Conservation (phyloP, 1,284 basidiomycete species). For the Calocybe gambosa region DNA sequence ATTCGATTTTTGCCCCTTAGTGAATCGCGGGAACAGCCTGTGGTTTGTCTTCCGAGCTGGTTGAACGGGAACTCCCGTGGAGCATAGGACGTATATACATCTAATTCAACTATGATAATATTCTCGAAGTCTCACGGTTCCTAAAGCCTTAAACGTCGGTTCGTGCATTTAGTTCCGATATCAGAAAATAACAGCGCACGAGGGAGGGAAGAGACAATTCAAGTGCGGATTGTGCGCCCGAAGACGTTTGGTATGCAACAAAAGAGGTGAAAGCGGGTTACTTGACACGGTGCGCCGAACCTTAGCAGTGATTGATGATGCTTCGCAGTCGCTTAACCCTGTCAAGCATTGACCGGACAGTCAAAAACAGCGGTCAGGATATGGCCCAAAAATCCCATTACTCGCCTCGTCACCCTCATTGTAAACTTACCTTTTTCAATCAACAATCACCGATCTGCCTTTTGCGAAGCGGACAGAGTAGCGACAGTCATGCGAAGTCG, state of each 20-base stretch:
- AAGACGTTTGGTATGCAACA: neutral
- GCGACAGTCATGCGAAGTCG: neutral
- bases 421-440: neutral
- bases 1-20: neutral
- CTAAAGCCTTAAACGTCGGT: neutral
- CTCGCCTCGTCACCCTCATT: neutral
- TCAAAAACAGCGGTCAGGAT: neutral
- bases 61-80: neutral
- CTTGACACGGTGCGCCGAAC: neutral
- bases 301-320: neutral
- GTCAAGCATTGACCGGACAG: neutral
- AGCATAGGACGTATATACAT: neutral
- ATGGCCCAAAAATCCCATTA: neutral
- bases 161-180: neutral
- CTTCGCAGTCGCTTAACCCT: neutral
- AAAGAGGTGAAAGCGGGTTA: neutral
- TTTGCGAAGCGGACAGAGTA: neutral
- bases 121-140: no score
- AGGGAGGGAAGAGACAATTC: neutral
- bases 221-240: neutral
- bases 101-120: no score
- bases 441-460: neutral
- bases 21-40: neutral
- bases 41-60: neutral
- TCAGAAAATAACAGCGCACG: neutral